A percentile compares a stretch with the other conserved stretches of the same genome.
These are phyloP conservation scores for Meripilus lineatus DNA, from an alignment of 1,284 basidiomycete species.

Conservation along the genomic window DNA sequence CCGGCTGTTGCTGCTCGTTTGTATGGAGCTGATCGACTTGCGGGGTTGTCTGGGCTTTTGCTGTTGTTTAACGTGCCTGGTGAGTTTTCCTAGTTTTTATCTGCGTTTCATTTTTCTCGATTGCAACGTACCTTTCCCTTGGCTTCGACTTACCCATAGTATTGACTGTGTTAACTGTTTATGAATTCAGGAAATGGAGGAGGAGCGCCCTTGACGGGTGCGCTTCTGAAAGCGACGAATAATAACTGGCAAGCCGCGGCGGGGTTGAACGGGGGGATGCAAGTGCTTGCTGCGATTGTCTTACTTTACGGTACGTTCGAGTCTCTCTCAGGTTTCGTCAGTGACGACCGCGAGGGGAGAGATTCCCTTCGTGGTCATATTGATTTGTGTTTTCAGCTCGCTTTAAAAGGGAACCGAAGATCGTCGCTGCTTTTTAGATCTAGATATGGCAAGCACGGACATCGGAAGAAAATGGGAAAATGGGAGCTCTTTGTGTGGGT, in stretches of 20 bases:
- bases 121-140: no score
- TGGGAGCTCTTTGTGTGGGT: no score
- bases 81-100: conserved; percentile 4
- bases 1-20: conserved; percentile 20
- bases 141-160: no score
- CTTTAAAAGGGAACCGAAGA: conserved; percentile 12
- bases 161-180: not conserved
- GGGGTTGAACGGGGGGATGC: conserved; percentile 20
- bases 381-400: conserved; percentile 10
- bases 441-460: no score
- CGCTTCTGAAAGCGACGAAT: conserved; percentile 18
- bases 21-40: conserved; percentile 20
- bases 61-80: conserved; percentile 24
- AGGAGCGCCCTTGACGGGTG: conserved; percentile 21
- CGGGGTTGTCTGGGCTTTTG: conserved; percentile 22
- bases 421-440: conserved; percentile 5
- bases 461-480: no score
- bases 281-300: conserved; percentile 18
- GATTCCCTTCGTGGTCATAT: not conserved
- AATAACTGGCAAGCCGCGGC: conserved; percentile 21
- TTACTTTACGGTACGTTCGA: conserved; percentile 20
- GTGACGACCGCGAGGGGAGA: not conserved
- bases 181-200: conserved; percentile 18
- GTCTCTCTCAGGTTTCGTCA: no score
- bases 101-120: no score